phyloP scores from a whole-genome alignment of 1,284 basidiomycete species.

The Sporisorium graminicola region DNA sequence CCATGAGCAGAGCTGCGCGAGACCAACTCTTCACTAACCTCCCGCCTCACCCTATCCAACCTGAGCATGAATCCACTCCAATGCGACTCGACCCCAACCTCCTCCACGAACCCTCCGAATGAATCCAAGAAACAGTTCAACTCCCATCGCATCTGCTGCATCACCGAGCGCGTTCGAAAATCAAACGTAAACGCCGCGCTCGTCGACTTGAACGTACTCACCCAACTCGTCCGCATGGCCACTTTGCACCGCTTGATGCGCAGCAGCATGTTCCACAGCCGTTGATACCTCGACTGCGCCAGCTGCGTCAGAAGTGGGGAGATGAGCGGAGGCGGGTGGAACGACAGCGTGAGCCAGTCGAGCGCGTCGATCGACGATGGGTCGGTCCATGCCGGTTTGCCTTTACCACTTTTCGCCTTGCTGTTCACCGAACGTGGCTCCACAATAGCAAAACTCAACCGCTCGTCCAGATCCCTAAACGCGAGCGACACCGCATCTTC shows the following conservation, averaged over 20 bases:
- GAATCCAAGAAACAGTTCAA: constrained; percentile 31
- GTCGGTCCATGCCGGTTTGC: constrained; percentile 44
- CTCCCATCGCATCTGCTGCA: constrained; percentile 43
- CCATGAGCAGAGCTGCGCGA: not conserved
- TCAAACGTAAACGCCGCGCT: constrained; percentile 40
- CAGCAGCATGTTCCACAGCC: constrained; percentile 56
- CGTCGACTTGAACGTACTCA: constrained; percentile 30
- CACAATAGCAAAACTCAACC: constrained; percentile 56
- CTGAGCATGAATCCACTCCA: constrained; percentile 43
- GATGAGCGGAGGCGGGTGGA: constrained; percentile 58
- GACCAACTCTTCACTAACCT: constrained; percentile 35
- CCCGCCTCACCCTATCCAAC: constrained; percentile 26
- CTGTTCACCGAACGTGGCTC: constrained; percentile 22
- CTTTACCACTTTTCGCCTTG: constrained; percentile 7
- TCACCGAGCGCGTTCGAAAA: constrained; percentile 17
- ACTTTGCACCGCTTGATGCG: constrained; percentile 51
- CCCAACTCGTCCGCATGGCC: constrained; percentile 39
- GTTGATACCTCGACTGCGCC: constrained; percentile 48
- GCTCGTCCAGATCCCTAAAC: constrained; percentile 56
- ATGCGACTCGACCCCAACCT: constrained; percentile 39
- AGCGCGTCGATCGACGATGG: constrained; percentile 51
- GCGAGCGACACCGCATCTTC: constrained; percentile 45
- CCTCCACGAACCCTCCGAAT: constrained; percentile 34
- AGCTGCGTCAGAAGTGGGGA: constrained; percentile 54
- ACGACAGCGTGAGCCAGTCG: constrained; percentile 60